A percentile compares a stretch with the other conserved stretches of the same genome.
These are phyloP conservation scores for Yamadazyma paraphyllophila DNA, from an alignment of 805 yeast genomes.

Conservation along the genomic window DNA sequence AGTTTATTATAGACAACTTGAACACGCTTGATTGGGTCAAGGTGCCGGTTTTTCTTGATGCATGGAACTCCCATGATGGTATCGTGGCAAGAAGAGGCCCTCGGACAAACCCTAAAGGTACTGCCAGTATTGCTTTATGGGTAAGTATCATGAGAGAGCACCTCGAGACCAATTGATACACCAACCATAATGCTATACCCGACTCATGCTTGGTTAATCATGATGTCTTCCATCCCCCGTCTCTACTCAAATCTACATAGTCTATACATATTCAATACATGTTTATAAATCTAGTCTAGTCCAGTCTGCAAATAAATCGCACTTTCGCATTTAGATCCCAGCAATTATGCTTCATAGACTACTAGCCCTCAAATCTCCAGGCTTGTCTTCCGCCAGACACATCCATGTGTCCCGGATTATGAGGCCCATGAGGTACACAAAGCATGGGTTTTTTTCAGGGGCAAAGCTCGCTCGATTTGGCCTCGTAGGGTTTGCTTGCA, in stretches of 20 bases:
- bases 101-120: conserved; percentile 47
- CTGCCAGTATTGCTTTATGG: conserved; percentile 54
- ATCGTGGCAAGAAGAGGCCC: conserved; percentile 77
- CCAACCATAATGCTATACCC: too few relatives aligned
- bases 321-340: conserved; percentile 3
- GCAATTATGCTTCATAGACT: conserved; percentile 3
- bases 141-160: conserved; percentile 36
- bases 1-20: conserved; percentile 48
- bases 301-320: neutral
- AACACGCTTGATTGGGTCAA: conserved; percentile 74
- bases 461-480: conserved; percentile 4
- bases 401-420: neutral
- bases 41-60: conserved; percentile 66
- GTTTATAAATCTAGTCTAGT: too few relatives aligned
- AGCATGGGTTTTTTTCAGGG: neutral
- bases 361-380: neutral
- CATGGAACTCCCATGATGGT: conserved; percentile 82
- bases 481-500: conserved; percentile 10
- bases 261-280: too few relatives aligned
- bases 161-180: conserved; percentile 3
- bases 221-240: too few relatives aligned
- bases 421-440: neutral
- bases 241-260: too few relatives aligned
- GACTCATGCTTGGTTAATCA: too few relatives aligned
- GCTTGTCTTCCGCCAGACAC: neutral